phyloP scores from a whole-genome alignment of 768 basidiomycete species.

The Cystobasidium onofrii region DNA sequence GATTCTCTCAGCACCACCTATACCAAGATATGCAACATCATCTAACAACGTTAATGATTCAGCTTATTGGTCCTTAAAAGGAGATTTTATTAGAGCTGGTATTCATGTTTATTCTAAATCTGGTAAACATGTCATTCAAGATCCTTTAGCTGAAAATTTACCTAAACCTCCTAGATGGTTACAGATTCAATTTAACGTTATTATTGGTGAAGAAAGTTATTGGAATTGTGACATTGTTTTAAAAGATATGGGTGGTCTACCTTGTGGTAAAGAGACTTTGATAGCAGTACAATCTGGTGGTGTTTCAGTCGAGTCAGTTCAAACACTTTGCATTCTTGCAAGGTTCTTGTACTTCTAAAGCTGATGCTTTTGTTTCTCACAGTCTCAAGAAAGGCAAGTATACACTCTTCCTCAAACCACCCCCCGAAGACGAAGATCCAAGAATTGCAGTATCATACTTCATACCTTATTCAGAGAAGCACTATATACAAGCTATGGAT shows the following conservation, averaged over 20 bases:
- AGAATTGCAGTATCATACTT: conserved; percentile 26
- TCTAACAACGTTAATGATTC: neutral
- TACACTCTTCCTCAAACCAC: conserved; percentile 3
- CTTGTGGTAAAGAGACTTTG: conserved; percentile 8
- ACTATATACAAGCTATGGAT: conserved; percentile 18
- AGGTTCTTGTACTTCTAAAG: no score
- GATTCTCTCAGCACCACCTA: neutral
- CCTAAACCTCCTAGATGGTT: conserved; percentile 8
- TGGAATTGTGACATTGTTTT: conserved; percentile 22
- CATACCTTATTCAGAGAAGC: conserved; percentile 15
- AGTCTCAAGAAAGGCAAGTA: conserved; percentile 15
- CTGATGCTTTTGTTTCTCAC: neutral
- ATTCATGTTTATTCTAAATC: conserved; percentile 15
- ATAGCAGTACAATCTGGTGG: conserved; percentile 18
- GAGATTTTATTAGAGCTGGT: conserved; percentile 23
- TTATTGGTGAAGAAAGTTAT: conserved; percentile 14
- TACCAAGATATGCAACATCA: neutral
- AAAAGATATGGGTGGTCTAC: conserved; percentile 10
- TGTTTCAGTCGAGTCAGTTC: neutral
- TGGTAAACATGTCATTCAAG: conserved; percentile 13
- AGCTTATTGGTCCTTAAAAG: conserved; percentile 11
- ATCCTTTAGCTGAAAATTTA: conserved; percentile 7
- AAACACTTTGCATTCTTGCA: neutral
- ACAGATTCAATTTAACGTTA: conserved; percentile 22
- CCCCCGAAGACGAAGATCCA: conserved; percentile 6